Conservation (phyloP, 768 basidiomycete species). For the Suillus spraguei region DNA sequence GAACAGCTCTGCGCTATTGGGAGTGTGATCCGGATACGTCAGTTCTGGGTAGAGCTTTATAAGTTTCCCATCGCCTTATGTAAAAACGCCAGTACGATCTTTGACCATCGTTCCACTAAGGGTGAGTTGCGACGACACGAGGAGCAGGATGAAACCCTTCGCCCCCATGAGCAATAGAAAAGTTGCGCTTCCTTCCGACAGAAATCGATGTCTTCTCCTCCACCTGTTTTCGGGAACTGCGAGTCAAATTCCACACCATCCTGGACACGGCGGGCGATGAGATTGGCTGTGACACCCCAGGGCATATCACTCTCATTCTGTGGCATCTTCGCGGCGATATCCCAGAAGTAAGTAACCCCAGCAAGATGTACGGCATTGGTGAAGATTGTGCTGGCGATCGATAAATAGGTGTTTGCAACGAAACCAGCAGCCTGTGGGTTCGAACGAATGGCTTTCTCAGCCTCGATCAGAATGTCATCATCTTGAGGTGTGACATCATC, state of each 20-base stretch:
- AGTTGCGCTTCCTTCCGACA: constrained; percentile 49
- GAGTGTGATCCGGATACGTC: constrained; percentile 46
- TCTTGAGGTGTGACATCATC: constrained; percentile 51
- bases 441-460: constrained; percentile 48
- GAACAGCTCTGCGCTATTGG: constrained; percentile 52
- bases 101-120: constrained; percentile 55
- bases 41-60: constrained; percentile 49
- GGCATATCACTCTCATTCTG: constrained; percentile 45
- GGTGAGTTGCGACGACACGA: constrained; percentile 51
- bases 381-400: constrained; percentile 48
- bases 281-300: constrained; percentile 66
- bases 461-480: constrained; percentile 44
- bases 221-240: constrained; percentile 61
- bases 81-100: constrained; percentile 55
- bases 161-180: constrained; percentile 34
- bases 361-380: constrained; percentile 56
- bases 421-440: constrained; percentile 54
- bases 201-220: constrained; percentile 66
- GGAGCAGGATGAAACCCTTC: constrained; percentile 53
- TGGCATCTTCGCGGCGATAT: constrained; percentile 52
- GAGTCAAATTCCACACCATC: constrained; percentile 50
- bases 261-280: constrained; percentile 47
- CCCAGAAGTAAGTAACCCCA: constrained; percentile 64
- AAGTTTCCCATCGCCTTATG: constrained; percentile 57
- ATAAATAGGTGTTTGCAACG: constrained; percentile 54